Conservation (phyloP, 2,329 filamentous ascomycete genomes). For the Aspergillus novofumigatus region DNA sequence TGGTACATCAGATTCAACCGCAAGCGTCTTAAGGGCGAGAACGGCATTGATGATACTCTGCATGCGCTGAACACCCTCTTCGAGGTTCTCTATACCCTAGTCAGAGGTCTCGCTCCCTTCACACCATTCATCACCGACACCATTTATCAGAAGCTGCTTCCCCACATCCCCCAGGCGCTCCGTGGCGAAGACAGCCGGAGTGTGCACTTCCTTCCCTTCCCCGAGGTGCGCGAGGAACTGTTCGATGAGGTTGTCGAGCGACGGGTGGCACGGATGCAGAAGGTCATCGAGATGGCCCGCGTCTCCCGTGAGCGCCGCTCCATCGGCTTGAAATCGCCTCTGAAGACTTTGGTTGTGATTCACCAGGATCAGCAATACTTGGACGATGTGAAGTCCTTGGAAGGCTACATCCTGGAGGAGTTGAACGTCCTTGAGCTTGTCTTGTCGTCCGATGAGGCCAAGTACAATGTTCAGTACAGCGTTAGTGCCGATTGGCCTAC, state of each 20-base stretch:
- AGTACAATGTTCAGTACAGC: conserved; percentile 89
- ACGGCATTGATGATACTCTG: conserved; percentile 77
- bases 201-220: conserved; percentile 89
- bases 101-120: conserved; percentile 85
- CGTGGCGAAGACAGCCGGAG: conserved; percentile 71
- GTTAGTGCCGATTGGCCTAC: conserved; percentile 89
- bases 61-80: conserved; percentile 93
- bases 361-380: conserved; percentile 79
- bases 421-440: conserved; percentile 84
- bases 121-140: conserved; percentile 93
- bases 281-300: conserved; percentile 85
- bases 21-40: conserved; percentile 83
- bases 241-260: conserved; percentile 85
- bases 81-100: conserved; percentile 85
- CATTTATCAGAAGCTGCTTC: conserved; percentile 80
- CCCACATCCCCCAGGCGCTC: conserved; percentile 71
- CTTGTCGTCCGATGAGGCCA: conserved; percentile 78
- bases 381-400: conserved; percentile 77
- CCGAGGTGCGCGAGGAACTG: conserved; percentile 79
- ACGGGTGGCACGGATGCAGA: conserved; percentile 86
- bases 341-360: conserved; percentile 86
- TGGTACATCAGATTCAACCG: conserved; percentile 98
- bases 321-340: conserved; percentile 82
- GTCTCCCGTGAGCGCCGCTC: conserved; percentile 79
- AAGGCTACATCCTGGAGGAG: conserved; percentile 87